These are phyloP conservation scores for Penicillium sumatraense DNA, from an alignment of 2,329 filamentous ascomycete species.

Conservation along the genomic window DNA sequence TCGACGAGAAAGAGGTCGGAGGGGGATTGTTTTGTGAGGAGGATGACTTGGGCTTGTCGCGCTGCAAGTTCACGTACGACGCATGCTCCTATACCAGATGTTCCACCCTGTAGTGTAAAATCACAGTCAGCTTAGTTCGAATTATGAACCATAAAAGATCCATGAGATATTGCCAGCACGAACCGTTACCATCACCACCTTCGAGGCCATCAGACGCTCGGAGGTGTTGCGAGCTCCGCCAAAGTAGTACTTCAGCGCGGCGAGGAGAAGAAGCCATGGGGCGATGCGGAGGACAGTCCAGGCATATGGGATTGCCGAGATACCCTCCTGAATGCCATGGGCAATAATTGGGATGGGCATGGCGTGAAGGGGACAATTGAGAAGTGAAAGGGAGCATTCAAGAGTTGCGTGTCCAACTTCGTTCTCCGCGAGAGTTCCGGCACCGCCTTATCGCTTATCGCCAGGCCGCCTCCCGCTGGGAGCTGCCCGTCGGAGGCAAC, in stretches of 20 bases:
- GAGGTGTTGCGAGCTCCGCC: conserved; percentile 74
- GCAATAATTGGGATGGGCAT: conserved; percentile 68
- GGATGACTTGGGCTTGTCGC: conserved; percentile 86
- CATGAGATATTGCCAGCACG: too few species aligned
- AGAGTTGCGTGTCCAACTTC: not conserved
- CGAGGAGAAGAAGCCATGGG: conserved; percentile 58
- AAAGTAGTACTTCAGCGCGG: conserved; percentile 73
- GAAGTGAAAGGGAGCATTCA: not conserved
- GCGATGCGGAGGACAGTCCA: conserved; percentile 58
- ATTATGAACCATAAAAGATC: too few species aligned
- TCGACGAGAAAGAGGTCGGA: conserved; percentile 89
- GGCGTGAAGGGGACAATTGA: conserved; percentile 19
- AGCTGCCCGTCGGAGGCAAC: too few species aligned
- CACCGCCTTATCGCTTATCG: conserved; percentile 10
- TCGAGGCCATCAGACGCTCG: conserved; percentile 87
- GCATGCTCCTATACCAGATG: conserved; percentile 85
- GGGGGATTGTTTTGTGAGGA: conserved; percentile 81
- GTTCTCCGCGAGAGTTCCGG: too few species aligned
- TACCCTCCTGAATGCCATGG: conserved; percentile 59
- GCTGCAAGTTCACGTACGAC: conserved; percentile 74
- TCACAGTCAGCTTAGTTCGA: not conserved
- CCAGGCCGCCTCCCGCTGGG: not conserved
- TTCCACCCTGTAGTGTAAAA: conserved; percentile 67
- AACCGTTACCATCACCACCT: conserved; percentile 90
- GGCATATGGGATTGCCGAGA: conserved; percentile 58